These are phyloP conservation scores for Saraca asoca DNA, from an alignment of 331 rosid genomes.

Conservation along the genomic window DNA sequence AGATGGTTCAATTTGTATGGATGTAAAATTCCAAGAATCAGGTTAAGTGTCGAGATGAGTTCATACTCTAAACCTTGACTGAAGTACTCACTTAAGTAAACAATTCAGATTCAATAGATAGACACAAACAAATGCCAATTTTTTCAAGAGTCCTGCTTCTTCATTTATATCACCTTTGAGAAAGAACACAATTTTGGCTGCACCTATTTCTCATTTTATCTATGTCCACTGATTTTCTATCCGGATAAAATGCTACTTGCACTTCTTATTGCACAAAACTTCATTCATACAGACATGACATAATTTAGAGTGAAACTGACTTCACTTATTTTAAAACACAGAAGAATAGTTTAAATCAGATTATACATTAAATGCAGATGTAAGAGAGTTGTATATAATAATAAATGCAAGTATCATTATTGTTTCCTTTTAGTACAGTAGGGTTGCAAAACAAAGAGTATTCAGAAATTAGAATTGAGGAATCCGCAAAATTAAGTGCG, in stretches of 20 bases:
- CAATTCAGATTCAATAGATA: not conserved
- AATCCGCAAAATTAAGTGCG: not conserved
- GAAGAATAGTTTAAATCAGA: no score
- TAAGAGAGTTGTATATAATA: no score
- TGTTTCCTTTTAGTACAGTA: not conserved
- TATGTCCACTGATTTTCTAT: not conserved
- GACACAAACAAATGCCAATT: not conserved
- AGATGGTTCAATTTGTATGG: slow-evolving; percentile 1
- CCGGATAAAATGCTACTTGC: no score
- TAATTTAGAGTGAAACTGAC: no score
- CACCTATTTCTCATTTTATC: not conserved
- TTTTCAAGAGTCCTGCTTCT: not conserved
- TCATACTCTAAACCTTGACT: not conserved
- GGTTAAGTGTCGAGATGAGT: slow-evolving; percentile 3
- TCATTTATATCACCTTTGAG: slow-evolving; percentile 10
- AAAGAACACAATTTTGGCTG: not conserved
- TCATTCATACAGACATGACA: no score
- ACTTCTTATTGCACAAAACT: no score
- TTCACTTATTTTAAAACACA: no score
- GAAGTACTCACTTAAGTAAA: not conserved
- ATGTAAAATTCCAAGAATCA: not conserved
- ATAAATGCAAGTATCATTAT: no score
- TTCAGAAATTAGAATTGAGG: not conserved
- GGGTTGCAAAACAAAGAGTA: not conserved
- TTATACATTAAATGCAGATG: no score